Evolutionary conservation across 768 basidiomycete species (phyloP).

Genomic region (Trametes sanguinea): DNA sequence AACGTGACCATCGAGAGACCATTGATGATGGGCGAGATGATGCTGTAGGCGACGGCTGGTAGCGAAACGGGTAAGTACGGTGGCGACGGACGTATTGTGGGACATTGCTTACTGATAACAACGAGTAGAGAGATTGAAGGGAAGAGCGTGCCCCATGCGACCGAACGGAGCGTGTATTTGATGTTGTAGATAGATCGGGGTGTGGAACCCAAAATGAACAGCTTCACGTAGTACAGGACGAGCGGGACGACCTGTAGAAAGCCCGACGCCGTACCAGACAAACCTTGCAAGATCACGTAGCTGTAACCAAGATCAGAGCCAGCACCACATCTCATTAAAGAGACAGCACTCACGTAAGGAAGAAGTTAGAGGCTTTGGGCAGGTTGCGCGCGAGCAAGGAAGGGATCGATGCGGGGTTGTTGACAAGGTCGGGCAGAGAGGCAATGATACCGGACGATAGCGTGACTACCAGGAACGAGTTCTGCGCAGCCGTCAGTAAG

Average conservation of each 20-base stretch:
- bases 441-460: conserved; percentile 81
- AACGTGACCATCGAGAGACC: conserved; percentile 84
- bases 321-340: neutral
- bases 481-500: conserved; percentile 45
- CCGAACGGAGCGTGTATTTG: conserved; percentile 69
- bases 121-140: conserved; percentile 74
- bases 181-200: conserved; percentile 83
- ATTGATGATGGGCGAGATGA: conserved; percentile 93
- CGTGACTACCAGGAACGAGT: conserved; percentile 92
- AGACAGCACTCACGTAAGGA: conserved; percentile 64
- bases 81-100: neutral
- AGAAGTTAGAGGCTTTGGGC: conserved; percentile 86
- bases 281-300: conserved; percentile 78
- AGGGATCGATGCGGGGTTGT: conserved; percentile 72
- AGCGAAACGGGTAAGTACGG: conserved; percentile 4
- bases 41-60: conserved; percentile 73
- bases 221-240: conserved; percentile 86
- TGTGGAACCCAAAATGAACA: conserved; percentile 85
- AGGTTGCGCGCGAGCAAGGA: conserved; percentile 73
- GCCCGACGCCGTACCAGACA: conserved; percentile 76
- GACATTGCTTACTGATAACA: conserved; percentile 65
- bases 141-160: conserved; percentile 79
- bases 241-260: conserved; percentile 79
- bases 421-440: conserved; percentile 60
- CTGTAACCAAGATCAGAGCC: conserved; percentile 36